These are phyloP conservation scores for Solanum virginianum DNA, from an alignment of 257 asterid genomes.

Conservation along the genomic window DNA sequence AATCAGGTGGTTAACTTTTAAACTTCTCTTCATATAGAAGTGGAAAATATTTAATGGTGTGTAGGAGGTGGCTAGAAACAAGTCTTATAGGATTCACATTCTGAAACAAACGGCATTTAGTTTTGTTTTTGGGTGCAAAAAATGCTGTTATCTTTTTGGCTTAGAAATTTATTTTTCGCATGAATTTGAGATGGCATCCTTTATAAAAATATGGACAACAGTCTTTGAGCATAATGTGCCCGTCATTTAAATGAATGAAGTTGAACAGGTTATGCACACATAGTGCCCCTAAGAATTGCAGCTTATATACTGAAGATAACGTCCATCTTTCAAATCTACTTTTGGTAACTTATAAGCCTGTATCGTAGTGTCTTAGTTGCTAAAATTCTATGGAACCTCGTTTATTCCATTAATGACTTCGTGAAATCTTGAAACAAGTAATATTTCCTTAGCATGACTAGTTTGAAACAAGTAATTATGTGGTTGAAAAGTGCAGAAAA, in stretches of 20 bases:
- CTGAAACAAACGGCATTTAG: not conserved
- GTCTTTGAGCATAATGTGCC: not conserved
- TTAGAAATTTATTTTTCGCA: not conserved
- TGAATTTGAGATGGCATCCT: not conserved
- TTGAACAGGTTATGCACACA: not conserved
- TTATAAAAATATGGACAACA: not conserved
- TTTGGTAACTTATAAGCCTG: not conserved
- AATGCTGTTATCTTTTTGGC: not conserved
- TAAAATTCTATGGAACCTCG: not conserved
- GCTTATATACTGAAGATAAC: not conserved
- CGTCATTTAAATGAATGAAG: not conserved
- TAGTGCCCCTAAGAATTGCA: not conserved
- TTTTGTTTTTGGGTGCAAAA: not conserved
- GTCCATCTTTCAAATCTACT: not conserved
- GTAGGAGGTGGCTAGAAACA: not conserved
- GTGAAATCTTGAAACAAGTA: not conserved
- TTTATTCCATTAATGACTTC: not conserved
- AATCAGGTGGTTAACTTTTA: not conserved
- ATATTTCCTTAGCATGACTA: not conserved
- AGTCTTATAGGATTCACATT: not conserved
- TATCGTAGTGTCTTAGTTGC: not conserved
- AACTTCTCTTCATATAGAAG: not conserved
- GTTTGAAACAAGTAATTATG: not conserved
- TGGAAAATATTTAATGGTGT: not conserved
- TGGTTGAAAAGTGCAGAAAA: not conserved